A percentile compares a stretch with the other conserved stretches of the same genome.
These are phyloP conservation scores for Neonectria punicea DNA, from an alignment of 2,329 filamentous ascomycete genomes.

Conservation along the genomic window DNA sequence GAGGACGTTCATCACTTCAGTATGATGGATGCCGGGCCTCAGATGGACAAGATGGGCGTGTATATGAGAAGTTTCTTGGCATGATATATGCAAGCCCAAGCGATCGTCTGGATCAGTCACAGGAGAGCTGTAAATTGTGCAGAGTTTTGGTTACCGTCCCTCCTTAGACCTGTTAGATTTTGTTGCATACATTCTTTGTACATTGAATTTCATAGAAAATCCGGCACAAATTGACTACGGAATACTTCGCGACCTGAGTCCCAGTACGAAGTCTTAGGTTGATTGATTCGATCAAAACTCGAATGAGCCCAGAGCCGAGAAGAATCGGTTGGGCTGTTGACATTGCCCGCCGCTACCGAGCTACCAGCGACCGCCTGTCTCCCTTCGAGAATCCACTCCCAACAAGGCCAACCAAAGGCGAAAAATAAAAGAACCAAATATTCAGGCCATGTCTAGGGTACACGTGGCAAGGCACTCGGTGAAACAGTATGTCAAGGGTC, in stretches of 20 bases:
- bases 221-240: neutral
- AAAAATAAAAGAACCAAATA: too few relatives aligned
- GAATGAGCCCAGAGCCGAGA: too few relatives aligned
- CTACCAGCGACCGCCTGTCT: too few relatives aligned
- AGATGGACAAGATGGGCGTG: conserved; percentile 32
- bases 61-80: conserved; percentile 15
- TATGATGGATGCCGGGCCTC: conserved; percentile 35
- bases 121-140: neutral
- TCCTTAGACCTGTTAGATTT: neutral
- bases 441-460: too few relatives aligned
- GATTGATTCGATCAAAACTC: too few relatives aligned
- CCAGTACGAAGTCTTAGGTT: neutral
- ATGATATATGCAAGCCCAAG: neutral
- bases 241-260: neutral
- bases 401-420: too few relatives aligned
- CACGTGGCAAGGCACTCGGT: neutral
- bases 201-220: neutral
- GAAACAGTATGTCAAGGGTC: neutral
- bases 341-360: too few relatives aligned
- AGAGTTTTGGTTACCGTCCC: neutral
- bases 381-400: too few relatives aligned
- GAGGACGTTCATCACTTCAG: conserved; percentile 33
- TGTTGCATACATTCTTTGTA: conserved; percentile 5
- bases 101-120: neutral
- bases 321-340: too few relatives aligned